Conservation (phyloP, 164 flowering plant genomes). For the Umbellularia californica region DNA sequence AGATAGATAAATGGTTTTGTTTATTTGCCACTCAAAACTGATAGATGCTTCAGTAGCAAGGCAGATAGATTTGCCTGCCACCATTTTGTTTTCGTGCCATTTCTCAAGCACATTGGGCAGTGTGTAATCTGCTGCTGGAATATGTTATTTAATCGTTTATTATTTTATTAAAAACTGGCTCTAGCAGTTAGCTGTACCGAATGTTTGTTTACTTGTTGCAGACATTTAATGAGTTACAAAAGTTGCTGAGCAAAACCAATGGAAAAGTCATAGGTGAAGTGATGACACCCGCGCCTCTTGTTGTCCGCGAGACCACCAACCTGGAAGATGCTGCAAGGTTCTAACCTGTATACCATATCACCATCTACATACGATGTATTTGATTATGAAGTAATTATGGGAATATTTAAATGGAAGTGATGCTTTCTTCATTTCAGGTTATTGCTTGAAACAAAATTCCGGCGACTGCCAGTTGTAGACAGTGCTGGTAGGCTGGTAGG, state of each 20-base stretch:
- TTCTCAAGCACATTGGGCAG: too few relatives aligned
- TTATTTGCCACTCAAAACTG: too few relatives aligned
- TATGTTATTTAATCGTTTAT: not conserved
- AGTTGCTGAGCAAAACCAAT: conserved; percentile 74
- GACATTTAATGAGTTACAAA: conserved; percentile 89
- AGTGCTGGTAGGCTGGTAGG: conserved; percentile 82
- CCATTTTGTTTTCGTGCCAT: too few relatives aligned
- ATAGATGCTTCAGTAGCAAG: too few relatives aligned
- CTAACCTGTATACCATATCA: conserved; percentile 1
- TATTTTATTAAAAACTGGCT: not conserved
- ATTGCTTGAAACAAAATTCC: conserved; percentile 84
- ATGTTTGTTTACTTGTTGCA: conserved; percentile 26
- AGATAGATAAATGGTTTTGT: too few relatives aligned
- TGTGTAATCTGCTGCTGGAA: not conserved
- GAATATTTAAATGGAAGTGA: not conserved
- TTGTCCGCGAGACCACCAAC: conserved; percentile 75
- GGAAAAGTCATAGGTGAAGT: conserved; percentile 75
- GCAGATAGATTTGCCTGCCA: too few relatives aligned
- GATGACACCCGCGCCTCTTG: conserved; percentile 89
- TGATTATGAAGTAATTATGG: conserved; percentile 21
- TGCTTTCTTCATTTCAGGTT: conserved; percentile 39
- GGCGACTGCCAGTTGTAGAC: conserved; percentile 91
- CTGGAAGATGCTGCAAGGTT: conserved; percentile 95
- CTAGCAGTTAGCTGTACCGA: not conserved
- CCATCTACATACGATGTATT: not conserved